These are phyloP conservation scores for Cladosporium sphaerospermum DNA, from an alignment of 2,329 filamentous ascomycete species.

Conservation along the genomic window DNA sequence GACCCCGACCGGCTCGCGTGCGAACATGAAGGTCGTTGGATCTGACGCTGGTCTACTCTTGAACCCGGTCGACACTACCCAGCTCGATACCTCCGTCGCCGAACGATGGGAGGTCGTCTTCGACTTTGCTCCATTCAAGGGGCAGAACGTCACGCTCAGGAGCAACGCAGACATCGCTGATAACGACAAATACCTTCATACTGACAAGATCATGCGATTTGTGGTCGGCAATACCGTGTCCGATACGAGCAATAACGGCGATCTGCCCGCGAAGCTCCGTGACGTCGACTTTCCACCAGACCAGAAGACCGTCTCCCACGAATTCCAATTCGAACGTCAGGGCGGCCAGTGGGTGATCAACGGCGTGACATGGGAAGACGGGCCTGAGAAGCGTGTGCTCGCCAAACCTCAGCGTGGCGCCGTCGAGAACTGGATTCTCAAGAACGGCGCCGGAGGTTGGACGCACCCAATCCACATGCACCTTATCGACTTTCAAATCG, in stretches of 20 bases:
- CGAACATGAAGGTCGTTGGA: slow-evolving; percentile 49
- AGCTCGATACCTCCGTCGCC: slow-evolving; percentile 47
- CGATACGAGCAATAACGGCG: slow-evolving; percentile 33
- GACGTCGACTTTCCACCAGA: slow-evolving; percentile 30
- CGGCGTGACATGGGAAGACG: slow-evolving; percentile 35
- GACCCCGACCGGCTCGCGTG: slow-evolving; percentile 23
- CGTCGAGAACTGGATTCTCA: slow-evolving; percentile 32
- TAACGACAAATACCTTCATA: slow-evolving; percentile 43
- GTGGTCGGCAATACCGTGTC: slow-evolving; percentile 38
- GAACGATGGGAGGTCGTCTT: slow-evolving; percentile 54
- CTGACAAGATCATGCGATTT: slow-evolving; percentile 45
- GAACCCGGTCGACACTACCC: slow-evolving; percentile 39
- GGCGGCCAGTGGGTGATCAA: slow-evolving; percentile 47
- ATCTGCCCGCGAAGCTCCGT: slow-evolving; percentile 31
- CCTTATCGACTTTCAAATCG: slow-evolving; percentile 52
- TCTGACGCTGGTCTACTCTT: slow-evolving; percentile 49
- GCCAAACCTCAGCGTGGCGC: slow-evolving; percentile 29
- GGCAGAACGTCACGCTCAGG: slow-evolving; percentile 36
- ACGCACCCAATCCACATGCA: slow-evolving; percentile 54
- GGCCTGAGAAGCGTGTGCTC: slow-evolving; percentile 28
- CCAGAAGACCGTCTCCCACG: slow-evolving; percentile 34
- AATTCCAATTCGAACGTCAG: slow-evolving; percentile 42
- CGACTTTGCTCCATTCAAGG: slow-evolving; percentile 47
- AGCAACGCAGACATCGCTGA: slow-evolving; percentile 20
- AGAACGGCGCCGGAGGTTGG: slow-evolving; percentile 45